These are phyloP conservation scores for Fusarium marasasianum DNA, from an alignment of 2,329 filamentous ascomycete species.

Conservation along the genomic window DNA sequence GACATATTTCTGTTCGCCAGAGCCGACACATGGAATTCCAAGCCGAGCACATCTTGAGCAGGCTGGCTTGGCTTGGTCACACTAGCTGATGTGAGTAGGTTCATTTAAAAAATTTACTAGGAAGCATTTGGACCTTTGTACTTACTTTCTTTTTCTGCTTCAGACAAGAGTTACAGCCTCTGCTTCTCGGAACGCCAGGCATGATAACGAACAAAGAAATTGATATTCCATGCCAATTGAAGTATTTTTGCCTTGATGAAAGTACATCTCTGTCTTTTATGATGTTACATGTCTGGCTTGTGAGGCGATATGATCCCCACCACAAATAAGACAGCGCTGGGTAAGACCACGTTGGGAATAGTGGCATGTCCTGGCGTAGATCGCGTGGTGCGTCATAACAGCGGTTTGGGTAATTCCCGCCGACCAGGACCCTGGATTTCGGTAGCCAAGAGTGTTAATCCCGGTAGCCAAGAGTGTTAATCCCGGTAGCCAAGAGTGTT, in stretches of 20 bases:
- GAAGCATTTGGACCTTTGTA: rapidly evolving
- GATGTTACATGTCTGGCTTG: background rate
- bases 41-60: constrained; percentile 59
- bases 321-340: background rate
- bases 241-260: rapidly evolving
- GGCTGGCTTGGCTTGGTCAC: constrained; percentile 54
- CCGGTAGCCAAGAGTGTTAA: background rate
- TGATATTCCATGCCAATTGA: background rate
- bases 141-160: constrained; percentile 63
- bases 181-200: constrained; percentile 61
- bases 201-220: constrained; percentile 40
- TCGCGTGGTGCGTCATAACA: background rate
- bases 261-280: background rate
- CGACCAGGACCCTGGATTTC: background rate
- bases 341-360: constrained; percentile 17
- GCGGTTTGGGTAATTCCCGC: background rate
- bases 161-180: constrained; percentile 59
- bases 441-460: rapidly evolving
- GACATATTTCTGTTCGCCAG: constrained; percentile 57
- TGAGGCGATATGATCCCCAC: constrained; percentile 1
- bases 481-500: background rate
- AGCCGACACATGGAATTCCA: constrained; percentile 55
- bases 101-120: background rate
- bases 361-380: background rate
- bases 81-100: constrained; percentile 44